phyloP scores from a whole-genome alignment of 2,329 filamentous ascomycete genomes.

The Penicillium expansum region DNA sequence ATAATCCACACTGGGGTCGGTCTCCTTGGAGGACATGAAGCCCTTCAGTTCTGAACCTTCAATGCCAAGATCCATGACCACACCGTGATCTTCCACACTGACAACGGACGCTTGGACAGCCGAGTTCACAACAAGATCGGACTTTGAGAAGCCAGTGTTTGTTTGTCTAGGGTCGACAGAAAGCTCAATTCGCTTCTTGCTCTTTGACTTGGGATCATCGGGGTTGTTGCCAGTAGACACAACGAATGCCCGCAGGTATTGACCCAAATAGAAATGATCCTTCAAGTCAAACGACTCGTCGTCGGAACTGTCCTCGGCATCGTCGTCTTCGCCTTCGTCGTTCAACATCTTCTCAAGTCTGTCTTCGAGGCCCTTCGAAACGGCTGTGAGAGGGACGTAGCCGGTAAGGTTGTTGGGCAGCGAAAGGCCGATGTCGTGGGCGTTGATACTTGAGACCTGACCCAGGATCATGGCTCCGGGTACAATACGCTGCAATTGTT shows the following conservation, averaged over 20 bases:
- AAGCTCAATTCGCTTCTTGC: slow-evolving; percentile 80
- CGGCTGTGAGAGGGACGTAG: slow-evolving; percentile 85
- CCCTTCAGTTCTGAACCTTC: slow-evolving; percentile 66
- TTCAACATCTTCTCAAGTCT: slow-evolving; percentile 67
- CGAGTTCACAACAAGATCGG: slow-evolving; percentile 70
- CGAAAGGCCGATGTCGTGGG: slow-evolving; percentile 73
- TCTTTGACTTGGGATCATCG: slow-evolving; percentile 55
- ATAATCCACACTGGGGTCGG: slow-evolving; percentile 64
- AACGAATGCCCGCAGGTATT: slow-evolving; percentile 84
- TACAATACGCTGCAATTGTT: slow-evolving; percentile 64
- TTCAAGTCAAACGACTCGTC: slow-evolving; percentile 68
- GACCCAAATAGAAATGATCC: slow-evolving; percentile 73
- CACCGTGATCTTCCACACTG: slow-evolving; percentile 94
- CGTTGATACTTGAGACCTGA: slow-evolving; percentile 77
- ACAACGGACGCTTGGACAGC: slow-evolving; percentile 83
- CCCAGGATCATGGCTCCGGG: slow-evolving; percentile 86
- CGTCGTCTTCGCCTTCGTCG: slow-evolving; percentile 57
- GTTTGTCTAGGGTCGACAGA: slow-evolving; percentile 75
- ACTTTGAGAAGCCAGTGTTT: slow-evolving; percentile 70
- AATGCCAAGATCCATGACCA: slow-evolving; percentile 88
- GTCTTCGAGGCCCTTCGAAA: slow-evolving; percentile 75
- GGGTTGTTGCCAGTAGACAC: slow-evolving; percentile 66
- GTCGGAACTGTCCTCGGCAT: slow-evolving; percentile 49
- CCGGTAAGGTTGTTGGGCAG: slow-evolving; percentile 91
- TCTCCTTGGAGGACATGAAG: slow-evolving; percentile 81